Conservation (phyloP, 768 basidiomycete species). For the Tulasnella calospora region DNA sequence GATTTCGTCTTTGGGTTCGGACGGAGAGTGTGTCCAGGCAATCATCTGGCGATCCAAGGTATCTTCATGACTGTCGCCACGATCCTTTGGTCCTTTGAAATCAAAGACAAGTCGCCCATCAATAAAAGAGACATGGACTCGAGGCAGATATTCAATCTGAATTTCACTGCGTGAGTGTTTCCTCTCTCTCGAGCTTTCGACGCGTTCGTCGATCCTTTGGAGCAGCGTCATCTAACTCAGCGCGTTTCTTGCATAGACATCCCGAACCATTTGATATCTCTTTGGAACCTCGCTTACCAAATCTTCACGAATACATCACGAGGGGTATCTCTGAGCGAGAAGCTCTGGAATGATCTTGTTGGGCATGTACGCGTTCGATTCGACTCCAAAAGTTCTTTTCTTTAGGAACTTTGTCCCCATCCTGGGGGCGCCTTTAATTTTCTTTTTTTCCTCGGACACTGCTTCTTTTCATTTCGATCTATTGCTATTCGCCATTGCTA, state of each 20-base stretch:
- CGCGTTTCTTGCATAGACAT: background rate
- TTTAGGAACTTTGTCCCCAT: background rate
- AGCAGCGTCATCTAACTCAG: background rate
- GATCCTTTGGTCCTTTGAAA: background rate
- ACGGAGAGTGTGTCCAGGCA: background rate
- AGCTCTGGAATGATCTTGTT: background rate
- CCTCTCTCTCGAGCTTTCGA: background rate
- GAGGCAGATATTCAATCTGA: background rate
- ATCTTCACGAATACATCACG: background rate
- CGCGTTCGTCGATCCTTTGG: background rate
- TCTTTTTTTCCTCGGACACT: too few species aligned
- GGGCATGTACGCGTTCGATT: background rate
- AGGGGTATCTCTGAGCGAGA: background rate
- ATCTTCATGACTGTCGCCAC: background rate
- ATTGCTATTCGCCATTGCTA: too few species aligned
- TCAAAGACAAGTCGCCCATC: background rate
- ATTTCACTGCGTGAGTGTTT: background rate
- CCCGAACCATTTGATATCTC: background rate
- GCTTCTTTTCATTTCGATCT: too few species aligned
- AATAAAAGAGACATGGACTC: background rate
- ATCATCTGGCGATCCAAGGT: background rate
- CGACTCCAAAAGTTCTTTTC: background rate
- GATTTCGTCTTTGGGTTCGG: constrained; percentile 13
- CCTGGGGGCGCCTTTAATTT: background rate
- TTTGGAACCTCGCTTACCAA: background rate